A percentile compares a stretch with the other conserved stretches of the same genome.
Conservation (phyloP, 2,329 filamentous ascomycete species). For the Simplicillium aogashimaense region DNA sequence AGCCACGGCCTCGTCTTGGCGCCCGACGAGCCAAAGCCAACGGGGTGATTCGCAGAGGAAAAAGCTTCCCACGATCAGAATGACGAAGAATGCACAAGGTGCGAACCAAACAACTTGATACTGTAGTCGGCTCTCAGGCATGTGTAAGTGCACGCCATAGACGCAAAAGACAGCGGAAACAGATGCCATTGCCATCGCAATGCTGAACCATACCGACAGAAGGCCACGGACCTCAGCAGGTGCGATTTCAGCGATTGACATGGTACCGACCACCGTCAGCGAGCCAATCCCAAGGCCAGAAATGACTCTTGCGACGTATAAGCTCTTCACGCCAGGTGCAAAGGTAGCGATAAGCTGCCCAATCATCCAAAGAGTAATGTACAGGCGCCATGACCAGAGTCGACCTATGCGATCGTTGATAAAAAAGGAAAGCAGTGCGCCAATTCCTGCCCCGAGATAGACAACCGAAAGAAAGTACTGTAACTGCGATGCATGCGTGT, state of each 20-base stretch:
- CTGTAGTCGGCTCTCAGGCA: constrained; percentile 17
- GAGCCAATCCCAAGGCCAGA: constrained; percentile 2
- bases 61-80: constrained; percentile 17
- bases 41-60: constrained; percentile 25
- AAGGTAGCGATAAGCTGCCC: not conserved
- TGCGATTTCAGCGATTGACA: constrained; percentile 22
- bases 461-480: constrained; percentile 25
- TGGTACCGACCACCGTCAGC: constrained; percentile 18
- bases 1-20: constrained; percentile 14
- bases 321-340: not conserved
- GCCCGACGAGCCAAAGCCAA: constrained; percentile 22
- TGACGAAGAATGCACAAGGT: constrained; percentile 14
- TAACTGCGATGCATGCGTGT: constrained; percentile 11
- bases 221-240: constrained; percentile 22
- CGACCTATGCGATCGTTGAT: constrained; percentile 13
- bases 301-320: constrained; percentile 2
- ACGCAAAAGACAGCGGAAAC: constrained; percentile 8
- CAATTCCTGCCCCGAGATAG: constrained; percentile 14
- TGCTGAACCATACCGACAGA: constrained; percentile 20
- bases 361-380: not conserved
- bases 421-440: constrained; percentile 22
- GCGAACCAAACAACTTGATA: constrained; percentile 17
- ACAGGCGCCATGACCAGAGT: constrained; percentile 3
- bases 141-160: constrained; percentile 14
- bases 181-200: constrained; percentile 15